These are phyloP conservation scores for Ramaria sp. DNA, from an alignment of 768 basidiomycete genomes.

Conservation along the genomic window DNA sequence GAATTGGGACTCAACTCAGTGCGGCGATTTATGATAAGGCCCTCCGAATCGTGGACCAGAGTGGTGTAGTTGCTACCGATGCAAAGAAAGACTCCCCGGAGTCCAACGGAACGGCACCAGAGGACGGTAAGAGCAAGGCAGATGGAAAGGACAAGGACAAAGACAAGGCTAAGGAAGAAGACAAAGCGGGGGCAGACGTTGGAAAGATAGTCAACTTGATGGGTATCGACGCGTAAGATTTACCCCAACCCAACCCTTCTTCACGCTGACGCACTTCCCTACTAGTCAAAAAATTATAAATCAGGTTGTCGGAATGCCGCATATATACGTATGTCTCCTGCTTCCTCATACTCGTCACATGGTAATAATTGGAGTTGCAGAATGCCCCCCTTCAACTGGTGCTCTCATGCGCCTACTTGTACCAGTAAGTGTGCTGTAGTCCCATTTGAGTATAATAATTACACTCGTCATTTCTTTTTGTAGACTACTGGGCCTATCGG, in stretches of 20 bases:
- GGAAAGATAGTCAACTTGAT: slow-evolving; percentile 26
- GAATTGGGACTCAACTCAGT: slow-evolving; percentile 23
- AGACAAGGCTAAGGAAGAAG: not conserved
- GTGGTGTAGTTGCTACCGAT: slow-evolving; percentile 17
- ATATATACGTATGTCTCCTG: slow-evolving; percentile 2
- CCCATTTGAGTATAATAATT: not conserved
- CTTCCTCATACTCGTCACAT: not conserved
- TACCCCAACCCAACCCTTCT: not conserved
- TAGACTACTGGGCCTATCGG: slow-evolving; percentile 34
- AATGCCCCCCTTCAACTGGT: slow-evolving; percentile 23
- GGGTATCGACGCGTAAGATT: slow-evolving; percentile 16
- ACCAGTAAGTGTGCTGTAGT: slow-evolving; percentile 18
- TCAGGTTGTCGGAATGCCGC: not conserved
- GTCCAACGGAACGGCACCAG: not conserved
- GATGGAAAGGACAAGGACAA: slow-evolving; percentile 8
- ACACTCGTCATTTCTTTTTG: slow-evolving; percentile 7
- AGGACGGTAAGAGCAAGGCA: not conserved
- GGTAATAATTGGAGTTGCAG: slow-evolving; percentile 11
- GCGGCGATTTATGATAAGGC: slow-evolving; percentile 27
- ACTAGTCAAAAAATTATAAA: not conserved
- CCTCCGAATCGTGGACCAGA: slow-evolving; percentile 22
- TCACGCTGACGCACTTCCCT: not conserved
- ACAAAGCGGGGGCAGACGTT: slow-evolving; percentile 18
- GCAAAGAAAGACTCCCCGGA: not conserved
- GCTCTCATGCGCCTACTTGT: slow-evolving; percentile 24